phyloP scores from a whole-genome alignment of 2,329 filamentous ascomycete genomes.

The Colletotrichum noveboracense region DNA sequence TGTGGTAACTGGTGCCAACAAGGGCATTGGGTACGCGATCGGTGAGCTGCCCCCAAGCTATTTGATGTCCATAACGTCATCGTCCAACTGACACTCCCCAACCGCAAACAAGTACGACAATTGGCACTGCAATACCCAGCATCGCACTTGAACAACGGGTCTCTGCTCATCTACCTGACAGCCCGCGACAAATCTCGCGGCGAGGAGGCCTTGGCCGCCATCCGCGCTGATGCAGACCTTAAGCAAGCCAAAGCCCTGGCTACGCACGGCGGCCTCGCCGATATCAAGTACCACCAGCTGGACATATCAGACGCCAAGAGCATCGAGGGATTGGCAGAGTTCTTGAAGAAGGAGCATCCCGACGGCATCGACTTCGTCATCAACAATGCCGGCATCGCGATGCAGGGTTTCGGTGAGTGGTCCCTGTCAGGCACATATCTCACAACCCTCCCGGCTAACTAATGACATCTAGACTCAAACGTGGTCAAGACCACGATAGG shows the following conservation, averaged over 20 bases:
- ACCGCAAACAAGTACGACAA: constrained; percentile 46
- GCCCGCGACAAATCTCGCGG: constrained; percentile 53
- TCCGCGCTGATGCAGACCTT: constrained; percentile 48
- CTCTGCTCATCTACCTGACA: constrained; percentile 58
- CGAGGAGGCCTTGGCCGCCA: constrained; percentile 46
- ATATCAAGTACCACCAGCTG: constrained; percentile 50
- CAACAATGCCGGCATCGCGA: constrained; percentile 57
- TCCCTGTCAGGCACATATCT: not conserved
- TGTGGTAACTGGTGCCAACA: constrained; percentile 60
- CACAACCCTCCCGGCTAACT: not conserved
- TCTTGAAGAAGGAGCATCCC: constrained; percentile 47
- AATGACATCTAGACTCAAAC: constrained; percentile 24
- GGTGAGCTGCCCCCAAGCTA: not conserved
- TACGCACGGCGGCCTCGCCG: constrained; percentile 43
- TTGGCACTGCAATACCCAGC: constrained; percentile 58
- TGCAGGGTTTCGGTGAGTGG: constrained; percentile 47
- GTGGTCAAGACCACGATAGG: constrained; percentile 53
- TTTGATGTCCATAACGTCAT: not conserved
- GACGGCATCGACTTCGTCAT: constrained; percentile 57
- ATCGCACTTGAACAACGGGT: constrained; percentile 49
- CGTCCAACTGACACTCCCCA: not conserved
- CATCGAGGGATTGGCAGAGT: constrained; percentile 44
- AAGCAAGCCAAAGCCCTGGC: constrained; percentile 49
- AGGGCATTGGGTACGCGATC: constrained; percentile 35
- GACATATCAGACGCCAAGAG: constrained; percentile 52